Base-by-base conservation (phyloP, 1,284 basidiomycete species). In the Apiotrichum gracile region DNA sequence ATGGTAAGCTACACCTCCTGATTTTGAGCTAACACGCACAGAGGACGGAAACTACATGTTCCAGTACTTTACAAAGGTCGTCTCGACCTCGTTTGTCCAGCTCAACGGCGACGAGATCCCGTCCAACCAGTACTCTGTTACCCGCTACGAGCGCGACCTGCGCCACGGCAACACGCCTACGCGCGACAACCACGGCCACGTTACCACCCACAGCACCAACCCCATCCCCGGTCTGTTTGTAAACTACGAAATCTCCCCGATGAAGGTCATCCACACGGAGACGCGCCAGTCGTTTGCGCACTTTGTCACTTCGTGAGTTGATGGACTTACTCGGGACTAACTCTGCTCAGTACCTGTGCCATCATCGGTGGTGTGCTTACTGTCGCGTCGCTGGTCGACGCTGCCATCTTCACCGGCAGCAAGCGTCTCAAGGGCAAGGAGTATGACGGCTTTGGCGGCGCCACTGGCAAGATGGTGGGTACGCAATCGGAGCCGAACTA, bases 181-280 rank as follows among this genome's bases (percentile, higher is more conserved):
- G n/a, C 81, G 84, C 59, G 83, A 84, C 49, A 77, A 79, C 14
- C 82, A 86, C 52, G 88, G 89, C 21, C 80, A 78, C 54, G 73
- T 78, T 57, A 81, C 92, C 25, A 85, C 85, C 52, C 94, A 97
- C 70, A 86, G 87, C 50, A 81, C 83, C 53, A 77, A 78, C 40
- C 93, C 93, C 35, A 77, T 88, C 42, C 89, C 90, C 51, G 87
- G 88, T 40, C 85, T 86, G 19, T 96, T 91, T 79, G 87, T 96
- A 83, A 97, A 93, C 78, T 94, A 87, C 72, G 96, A 99, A 72
- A 97, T 98, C 69, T 94, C 91, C n/a, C 93, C 92, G 2, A 90
- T 97, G 69, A 85, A 89, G 51, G 86, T 97, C 44, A 85, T 91
- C 22, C 91, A 96, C 69, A 82, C 82, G n/a, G 92, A 96, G 71